phyloP scores from a whole-genome alignment of 2,329 filamentous ascomycete species.

The Curvularia sp. region DNA sequence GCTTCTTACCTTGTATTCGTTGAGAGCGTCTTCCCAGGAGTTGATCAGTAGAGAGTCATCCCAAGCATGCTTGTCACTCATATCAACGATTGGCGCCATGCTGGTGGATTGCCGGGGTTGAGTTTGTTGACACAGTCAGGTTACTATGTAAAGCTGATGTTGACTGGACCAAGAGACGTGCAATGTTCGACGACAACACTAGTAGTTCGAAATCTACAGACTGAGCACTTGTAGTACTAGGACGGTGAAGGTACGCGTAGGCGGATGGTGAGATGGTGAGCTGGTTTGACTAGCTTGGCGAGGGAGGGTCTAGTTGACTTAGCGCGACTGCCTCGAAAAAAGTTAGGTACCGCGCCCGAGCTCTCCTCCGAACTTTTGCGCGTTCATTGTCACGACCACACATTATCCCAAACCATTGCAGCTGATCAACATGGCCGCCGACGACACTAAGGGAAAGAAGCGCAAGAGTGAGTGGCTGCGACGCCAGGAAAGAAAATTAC shows the following conservation, averaged over 20 bases:
- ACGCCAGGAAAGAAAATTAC: not conserved
- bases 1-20: slow-evolving; percentile 46
- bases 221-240: not conserved
- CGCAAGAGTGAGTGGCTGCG: slow-evolving; percentile 57
- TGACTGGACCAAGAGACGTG: not conserved
- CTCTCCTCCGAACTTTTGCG: slow-evolving; percentile 44
- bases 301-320: slow-evolving; percentile 21
- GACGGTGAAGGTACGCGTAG: not conserved
- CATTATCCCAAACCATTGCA: slow-evolving; percentile 21
- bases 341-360: slow-evolving; percentile 40
- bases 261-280: slow-evolving; percentile 4
- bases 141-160: not conserved
- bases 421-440: slow-evolving; percentile 58
- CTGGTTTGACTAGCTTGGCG: slow-evolving; percentile 25
- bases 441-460: slow-evolving; percentile 62
- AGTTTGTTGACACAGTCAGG: not conserved
- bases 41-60: slow-evolving; percentile 49
- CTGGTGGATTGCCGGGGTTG: not conserved
- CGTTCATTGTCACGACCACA: slow-evolving; percentile 19
- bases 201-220: not conserved
- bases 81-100: slow-evolving; percentile 38
- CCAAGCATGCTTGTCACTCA: slow-evolving; percentile 47
- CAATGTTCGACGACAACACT: not conserved
- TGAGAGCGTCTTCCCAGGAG: slow-evolving; percentile 47
- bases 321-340: slow-evolving; percentile 40